Percentiles rank a stretch among this genome's conserved stretches.
phyloP scores from a whole-genome alignment of 805 yeast species.

The Saccharomycopsis oosterbeekiorum region DNA sequence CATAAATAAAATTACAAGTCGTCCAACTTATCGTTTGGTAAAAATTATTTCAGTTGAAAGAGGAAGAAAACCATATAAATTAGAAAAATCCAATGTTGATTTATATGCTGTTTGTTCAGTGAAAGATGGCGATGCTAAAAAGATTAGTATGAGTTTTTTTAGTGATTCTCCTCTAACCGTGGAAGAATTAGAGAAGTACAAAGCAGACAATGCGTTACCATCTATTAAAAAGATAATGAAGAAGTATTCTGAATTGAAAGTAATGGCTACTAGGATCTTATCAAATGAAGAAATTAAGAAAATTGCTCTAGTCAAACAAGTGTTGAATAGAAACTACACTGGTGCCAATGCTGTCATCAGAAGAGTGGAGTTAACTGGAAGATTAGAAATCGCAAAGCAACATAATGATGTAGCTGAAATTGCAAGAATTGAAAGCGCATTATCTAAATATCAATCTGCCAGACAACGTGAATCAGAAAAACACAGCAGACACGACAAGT shows the following conservation, averaged over 20 bases:
- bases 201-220: conserved; percentile 47
- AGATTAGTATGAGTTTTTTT: conserved; percentile 67
- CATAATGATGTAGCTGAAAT: conserved; percentile 36
- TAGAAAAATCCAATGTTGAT: conserved; percentile 42
- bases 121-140: conserved; percentile 62
- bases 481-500: conserved; percentile 22
- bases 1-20: conserved; percentile 46
- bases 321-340: conserved; percentile 43
- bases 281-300: conserved; percentile 67
- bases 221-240: conserved; percentile 52
- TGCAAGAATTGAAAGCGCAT: conserved; percentile 37
- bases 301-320: conserved; percentile 63
- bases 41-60: conserved; percentile 57
- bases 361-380: conserved; percentile 62
- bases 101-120: conserved; percentile 67
- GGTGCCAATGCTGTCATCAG: conserved; percentile 71
- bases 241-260: conserved; percentile 52
- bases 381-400: conserved; percentile 65
- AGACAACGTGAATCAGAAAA: conserved; percentile 31
- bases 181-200: conserved; percentile 68
- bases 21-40: conserved; percentile 72
- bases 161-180: conserved; percentile 66
- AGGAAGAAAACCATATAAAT: conserved; percentile 38
- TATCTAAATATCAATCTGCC: conserved; percentile 32
- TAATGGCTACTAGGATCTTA: conserved; percentile 55